Percentiles rank a stretch among this genome's conserved stretches.
Evolutionary conservation across 306 rosid genomes (phyloP).

Genomic region (Hylodesmum podocarpum): DNA sequence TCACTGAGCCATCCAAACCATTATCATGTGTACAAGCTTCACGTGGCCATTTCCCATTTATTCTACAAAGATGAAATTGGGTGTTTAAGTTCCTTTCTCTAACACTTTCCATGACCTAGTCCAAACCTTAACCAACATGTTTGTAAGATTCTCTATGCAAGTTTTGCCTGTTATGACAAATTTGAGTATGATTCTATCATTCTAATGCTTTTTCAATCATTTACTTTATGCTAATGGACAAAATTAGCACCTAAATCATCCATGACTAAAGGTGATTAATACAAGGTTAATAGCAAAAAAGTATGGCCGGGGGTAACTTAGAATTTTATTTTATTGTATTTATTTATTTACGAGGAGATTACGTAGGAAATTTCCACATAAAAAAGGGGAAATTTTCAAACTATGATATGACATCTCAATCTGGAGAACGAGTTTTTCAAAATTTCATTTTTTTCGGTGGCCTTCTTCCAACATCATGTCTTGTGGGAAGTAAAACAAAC

Average conservation of each 20-base stretch:
- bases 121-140: constrained; percentile 4
- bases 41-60: neutral
- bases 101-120: neutral
- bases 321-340: too few relatives aligned
- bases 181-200: neutral
- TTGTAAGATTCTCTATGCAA: neutral
- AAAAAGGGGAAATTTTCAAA: neutral
- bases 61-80: neutral
- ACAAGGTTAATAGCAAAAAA: neutral
- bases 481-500: neutral
- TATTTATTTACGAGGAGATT: too few relatives aligned
- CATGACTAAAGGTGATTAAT: neutral
- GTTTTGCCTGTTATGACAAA: neutral
- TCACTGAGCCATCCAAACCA: neutral
- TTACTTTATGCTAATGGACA: neutral
- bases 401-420: neutral
- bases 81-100: neutral
- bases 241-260: neutral
- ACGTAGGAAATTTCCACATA: neutral
- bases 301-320: too few relatives aligned
- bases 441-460: neutral
- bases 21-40: neutral
- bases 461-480: neutral
- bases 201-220: neutral
- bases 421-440: neutral